These are phyloP conservation scores for Paramecium tetraurelia DNA, from an alignment of 73 alveolate species.

Conservation along the genomic window DNA sequence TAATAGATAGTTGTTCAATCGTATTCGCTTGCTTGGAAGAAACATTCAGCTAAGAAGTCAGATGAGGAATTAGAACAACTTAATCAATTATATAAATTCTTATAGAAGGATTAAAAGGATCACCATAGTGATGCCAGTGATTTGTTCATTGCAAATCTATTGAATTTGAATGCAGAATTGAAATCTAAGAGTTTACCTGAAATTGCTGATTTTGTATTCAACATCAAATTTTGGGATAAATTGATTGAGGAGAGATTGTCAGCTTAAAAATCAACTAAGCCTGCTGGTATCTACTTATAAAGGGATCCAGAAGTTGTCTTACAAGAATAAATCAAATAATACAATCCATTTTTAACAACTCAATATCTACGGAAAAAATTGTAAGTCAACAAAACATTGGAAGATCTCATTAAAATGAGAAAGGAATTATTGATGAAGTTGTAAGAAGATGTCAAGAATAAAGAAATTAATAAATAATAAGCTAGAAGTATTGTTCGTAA, in stretches of 20 bases:
- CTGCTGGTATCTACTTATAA: not conserved
- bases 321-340: not conserved
- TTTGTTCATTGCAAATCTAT: not conserved
- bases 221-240: not conserved
- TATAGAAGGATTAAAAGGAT: not conserved
- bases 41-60: not conserved
- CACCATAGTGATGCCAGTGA: not conserved
- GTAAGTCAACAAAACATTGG: not conserved
- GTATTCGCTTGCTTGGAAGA: not conserved
- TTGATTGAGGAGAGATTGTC: not conserved
- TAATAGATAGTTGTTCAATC: not conserved
- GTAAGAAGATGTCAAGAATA: not conserved
- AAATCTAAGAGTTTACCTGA: not conserved
- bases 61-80: not conserved
- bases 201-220: not conserved
- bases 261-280: not conserved
- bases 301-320: not conserved
- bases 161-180: conserved; percentile 18
- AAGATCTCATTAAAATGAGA: not conserved
- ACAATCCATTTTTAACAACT: not conserved
- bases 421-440: not conserved
- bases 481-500: not conserved
- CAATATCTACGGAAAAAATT: not conserved
- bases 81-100: not conserved
- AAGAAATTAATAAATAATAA: not conserved